Evolutionary conservation across 129 eudicot genomes (phyloP).

Genomic region (Chrysanthemum seticuspe): DNA sequence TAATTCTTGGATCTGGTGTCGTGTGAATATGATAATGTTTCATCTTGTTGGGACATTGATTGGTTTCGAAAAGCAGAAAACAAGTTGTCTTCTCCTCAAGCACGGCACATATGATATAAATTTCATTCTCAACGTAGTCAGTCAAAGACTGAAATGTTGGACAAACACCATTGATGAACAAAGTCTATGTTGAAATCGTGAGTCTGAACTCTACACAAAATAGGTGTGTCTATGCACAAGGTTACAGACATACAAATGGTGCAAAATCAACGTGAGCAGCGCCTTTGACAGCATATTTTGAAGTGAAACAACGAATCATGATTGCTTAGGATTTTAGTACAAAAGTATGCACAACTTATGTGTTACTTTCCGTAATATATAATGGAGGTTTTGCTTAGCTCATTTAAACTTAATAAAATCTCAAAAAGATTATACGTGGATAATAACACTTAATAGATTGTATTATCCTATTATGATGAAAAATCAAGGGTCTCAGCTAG

Average conservation of each 20-base stretch:
- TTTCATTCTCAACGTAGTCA: not conserved
- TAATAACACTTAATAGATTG: not conserved
- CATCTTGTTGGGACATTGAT: conserved; percentile 35
- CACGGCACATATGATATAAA: not conserved
- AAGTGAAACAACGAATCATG: not conserved
- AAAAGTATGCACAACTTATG: not conserved
- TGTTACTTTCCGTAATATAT: not conserved
- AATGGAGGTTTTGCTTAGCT: too few species aligned
- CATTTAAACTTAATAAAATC: too few species aligned
- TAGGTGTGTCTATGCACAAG: not conserved
- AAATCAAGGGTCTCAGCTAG: not conserved
- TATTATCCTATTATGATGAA: not conserved
- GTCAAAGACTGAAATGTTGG: not conserved
- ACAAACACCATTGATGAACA: not conserved
- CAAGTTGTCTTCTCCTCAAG: not conserved
- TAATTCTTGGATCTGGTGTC: conserved; percentile 47
- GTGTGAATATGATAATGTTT: conserved; percentile 58
- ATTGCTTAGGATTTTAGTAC: too few species aligned
- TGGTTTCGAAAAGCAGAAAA: not conserved
- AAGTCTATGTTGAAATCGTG: not conserved
- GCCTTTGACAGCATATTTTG: conserved; percentile 2
- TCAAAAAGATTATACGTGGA: too few species aligned
- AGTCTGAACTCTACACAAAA: too few species aligned
- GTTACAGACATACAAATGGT: not conserved
- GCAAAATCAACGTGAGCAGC: not conserved